A percentile compares a stretch with the other conserved stretches of the same genome.
These are phyloP conservation scores for Datisca glomerata DNA, from an alignment of 306 rosid species.

Conservation along the genomic window DNA sequence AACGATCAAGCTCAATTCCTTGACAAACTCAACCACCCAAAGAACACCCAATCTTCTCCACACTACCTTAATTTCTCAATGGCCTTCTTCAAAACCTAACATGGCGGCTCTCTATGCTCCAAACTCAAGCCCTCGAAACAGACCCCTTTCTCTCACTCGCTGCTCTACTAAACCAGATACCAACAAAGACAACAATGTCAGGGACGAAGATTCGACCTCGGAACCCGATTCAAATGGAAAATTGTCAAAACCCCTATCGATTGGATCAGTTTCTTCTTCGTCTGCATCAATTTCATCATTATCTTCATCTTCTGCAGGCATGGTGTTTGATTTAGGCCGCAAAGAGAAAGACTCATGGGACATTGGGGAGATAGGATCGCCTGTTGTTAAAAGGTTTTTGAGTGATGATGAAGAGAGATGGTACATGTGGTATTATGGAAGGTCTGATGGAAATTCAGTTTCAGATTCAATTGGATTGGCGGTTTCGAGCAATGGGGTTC, in stretches of 20 bases:
- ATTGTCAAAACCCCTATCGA: constrained; percentile 11
- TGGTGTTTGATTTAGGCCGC: constrained; percentile 53
- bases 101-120: constrained; percentile 8
- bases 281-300: constrained; percentile 11
- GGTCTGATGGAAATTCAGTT: constrained; percentile 27
- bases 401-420: constrained; percentile 75
- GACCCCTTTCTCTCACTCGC: constrained; percentile 24
- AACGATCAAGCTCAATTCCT: not conserved
- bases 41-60: constrained; percentile 14
- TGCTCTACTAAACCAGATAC: constrained; percentile 62
- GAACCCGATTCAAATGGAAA: constrained; percentile 19
- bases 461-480: constrained; percentile 51
- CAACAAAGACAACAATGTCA: constrained; percentile 26
- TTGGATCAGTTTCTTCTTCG: constrained; percentile 22
- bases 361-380: constrained; percentile 52
- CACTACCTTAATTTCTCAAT: constrained; percentile 21
- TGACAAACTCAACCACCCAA: constrained; percentile 11
- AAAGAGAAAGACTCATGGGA: constrained; percentile 42
- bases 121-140: constrained; percentile 14
- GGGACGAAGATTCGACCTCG: constrained; percentile 17
- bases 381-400: constrained; percentile 63
- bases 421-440: constrained; percentile 82
- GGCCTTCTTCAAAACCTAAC: constrained; percentile 24
- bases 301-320: constrained; percentile 28
- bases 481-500: constrained; percentile 75